Evolutionary conservation across 2,329 filamentous ascomycete species (phyloP).

Genomic region (Septoria linicola): DNA sequence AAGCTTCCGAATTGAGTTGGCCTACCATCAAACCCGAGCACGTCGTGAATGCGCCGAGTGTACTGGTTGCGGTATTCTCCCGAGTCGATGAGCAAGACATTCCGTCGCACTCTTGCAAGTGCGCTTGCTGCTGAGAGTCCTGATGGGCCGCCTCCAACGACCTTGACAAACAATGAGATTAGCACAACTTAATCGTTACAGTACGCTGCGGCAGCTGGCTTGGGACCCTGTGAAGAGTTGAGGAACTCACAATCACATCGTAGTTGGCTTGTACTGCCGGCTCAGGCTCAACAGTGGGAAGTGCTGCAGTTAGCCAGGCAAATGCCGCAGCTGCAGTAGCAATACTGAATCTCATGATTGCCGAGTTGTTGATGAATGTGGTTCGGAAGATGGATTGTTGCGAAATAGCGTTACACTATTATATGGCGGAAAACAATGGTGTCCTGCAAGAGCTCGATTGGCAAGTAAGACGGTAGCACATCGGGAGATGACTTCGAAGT

Average conservation of each 20-base stretch:
- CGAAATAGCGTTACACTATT: neutral
- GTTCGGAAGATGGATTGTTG: neutral
- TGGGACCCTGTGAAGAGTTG: no score
- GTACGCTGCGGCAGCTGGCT: no score
- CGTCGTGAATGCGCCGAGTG: slow-evolving; percentile 21
- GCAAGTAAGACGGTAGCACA: no score
- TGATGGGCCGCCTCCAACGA: slow-evolving; percentile 23
- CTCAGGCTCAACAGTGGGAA: neutral
- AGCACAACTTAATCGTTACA: no score
- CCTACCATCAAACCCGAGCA: slow-evolving; percentile 25
- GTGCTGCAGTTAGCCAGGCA: neutral
- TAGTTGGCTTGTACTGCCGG: slow-evolving; percentile 13
- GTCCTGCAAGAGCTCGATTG: neutral
- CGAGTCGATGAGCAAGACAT: slow-evolving; percentile 24
- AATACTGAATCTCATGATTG: neutral
- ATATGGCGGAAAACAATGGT: neutral
- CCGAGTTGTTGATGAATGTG: neutral
- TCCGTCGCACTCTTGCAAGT: slow-evolving; percentile 26
- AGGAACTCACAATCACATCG: slow-evolving; percentile 13
- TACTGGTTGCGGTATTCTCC: slow-evolving; percentile 29
- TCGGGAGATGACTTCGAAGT: no score
- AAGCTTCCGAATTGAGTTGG: neutral
- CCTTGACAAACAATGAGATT: no score
- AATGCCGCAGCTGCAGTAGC: neutral
- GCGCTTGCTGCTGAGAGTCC: slow-evolving; percentile 28